phyloP scores from a whole-genome alignment of 352 stramenopile species.

The Phytophthora foliorum region DNA sequence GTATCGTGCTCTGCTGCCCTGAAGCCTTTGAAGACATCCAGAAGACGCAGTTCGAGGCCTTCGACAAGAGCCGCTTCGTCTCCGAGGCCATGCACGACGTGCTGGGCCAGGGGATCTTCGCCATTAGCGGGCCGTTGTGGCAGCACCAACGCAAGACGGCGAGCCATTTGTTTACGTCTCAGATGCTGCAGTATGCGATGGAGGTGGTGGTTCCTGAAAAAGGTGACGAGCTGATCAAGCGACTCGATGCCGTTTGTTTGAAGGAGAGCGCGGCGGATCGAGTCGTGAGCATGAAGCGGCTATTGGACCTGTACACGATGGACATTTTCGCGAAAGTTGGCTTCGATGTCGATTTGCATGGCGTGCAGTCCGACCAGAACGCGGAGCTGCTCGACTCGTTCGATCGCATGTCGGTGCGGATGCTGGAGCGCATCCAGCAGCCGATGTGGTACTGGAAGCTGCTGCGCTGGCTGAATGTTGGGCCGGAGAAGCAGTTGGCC shows the following conservation, averaged over 20 bases:
- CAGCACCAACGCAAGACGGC: conserved; percentile 85
- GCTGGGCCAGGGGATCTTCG: conserved; percentile 87
- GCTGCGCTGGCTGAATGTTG: conserved; percentile 49
- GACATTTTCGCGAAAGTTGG: conserved; percentile 82
- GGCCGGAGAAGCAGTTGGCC: conserved; percentile 46
- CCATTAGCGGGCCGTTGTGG: conserved; percentile 73
- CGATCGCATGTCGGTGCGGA: conserved; percentile 39
- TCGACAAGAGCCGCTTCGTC: conserved; percentile 69
- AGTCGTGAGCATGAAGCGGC: conserved; percentile 53
- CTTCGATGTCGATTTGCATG: conserved; percentile 71
- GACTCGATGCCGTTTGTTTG: conserved; percentile 35
- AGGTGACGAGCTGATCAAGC: conserved; percentile 43
- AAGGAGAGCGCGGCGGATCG: conserved; percentile 18
- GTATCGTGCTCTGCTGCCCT: conserved; percentile 55
- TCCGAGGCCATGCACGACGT: conserved; percentile 60
- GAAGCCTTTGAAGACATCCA: conserved; percentile 66
- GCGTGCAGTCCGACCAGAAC: conserved; percentile 51
- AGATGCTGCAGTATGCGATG: conserved; percentile 72
- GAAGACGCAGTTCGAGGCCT: conserved; percentile 80
- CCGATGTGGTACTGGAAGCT: conserved; percentile 54
- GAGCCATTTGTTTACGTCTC: conserved; percentile 90
- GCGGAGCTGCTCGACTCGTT: conserved; percentile 48
- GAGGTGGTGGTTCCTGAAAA: conserved; percentile 56
- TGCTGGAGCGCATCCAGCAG: conserved; percentile 50
- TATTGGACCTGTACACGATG: conserved; percentile 70